Base-by-base conservation (phyloP, 2,329 filamentous ascomycete species). In the Paracoccidioides lutzii region DNA sequence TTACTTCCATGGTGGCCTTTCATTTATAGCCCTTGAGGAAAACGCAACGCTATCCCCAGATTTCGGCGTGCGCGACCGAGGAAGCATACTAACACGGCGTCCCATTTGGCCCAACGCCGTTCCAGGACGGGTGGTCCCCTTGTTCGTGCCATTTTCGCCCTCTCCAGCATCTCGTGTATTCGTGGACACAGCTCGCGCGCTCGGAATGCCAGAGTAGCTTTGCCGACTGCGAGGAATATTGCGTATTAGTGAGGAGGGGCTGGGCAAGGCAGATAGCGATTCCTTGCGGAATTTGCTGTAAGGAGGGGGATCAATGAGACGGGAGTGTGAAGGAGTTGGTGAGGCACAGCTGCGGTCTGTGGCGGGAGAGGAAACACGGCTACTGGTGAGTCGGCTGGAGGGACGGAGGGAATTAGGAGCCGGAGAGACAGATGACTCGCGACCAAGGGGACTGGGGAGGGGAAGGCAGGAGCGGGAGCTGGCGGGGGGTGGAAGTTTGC, bases 391-490 rank as follows among this genome's bases (percentile, higher is more conserved):
- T 32, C 70, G 71, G 56, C 70, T 73, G 9, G 60, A 55, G 15
- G 70, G 63, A 43, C 71, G 63, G 22, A 58, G 55, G n/a, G 59
- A 55, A 12, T 60, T 58, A 3, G 70, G 65, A 2, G 63, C 67
- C 3, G 73, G 73, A 37, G 72, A 74, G 4, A 67, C 66, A 37
- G 73, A 72, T 12, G 67, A 63, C 33, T 75, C 70, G 15, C 74
- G 71, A 53, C 71, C 70, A 42, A 73, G 66, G 3, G 73, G 71
- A 54, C 68, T 72, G 28, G 69, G 68, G 9, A 72, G 60, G 2
- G 74, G 70, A 8, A 76, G 61, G 2, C 69, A 69, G 4, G 73
- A 75, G 9, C 69, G 66, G 5, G 61, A 58, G 49, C 71, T 65
- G 33, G 72, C 61, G 8, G 67, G 67, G 41, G 59, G 44, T 8